Evolutionary conservation across 352 stramenopile genomes (phyloP), one percentile per base, ranked within the genome.

Genomic region (Globisporangium radiosum): DNA sequence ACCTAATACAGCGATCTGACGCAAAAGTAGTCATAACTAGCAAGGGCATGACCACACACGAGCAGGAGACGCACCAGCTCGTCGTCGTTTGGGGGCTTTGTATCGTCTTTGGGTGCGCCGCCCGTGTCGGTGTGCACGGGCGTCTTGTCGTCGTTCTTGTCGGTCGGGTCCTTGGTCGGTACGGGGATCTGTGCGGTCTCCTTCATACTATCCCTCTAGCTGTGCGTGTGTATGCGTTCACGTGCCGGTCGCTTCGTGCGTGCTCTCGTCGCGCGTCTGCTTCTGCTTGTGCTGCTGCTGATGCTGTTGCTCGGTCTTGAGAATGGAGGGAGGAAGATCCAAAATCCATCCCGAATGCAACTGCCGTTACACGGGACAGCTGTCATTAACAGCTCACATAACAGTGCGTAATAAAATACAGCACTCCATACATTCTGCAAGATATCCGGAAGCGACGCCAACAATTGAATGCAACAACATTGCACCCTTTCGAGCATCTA

Each of bases 141-240:
- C 56, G 52, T 67, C 38, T 33, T 43, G 47, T 65, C 63, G 66
- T 78, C 73, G 44, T 85, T 73, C 47, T 78, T 74, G 57, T 73
- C 70, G 62, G 70, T 64, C 50, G 77, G 69, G 71, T 90, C 81
- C 57, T 90, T 81, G 50, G 69, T 65, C 48, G 72, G 68, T 64
- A 90, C 81, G 48, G 54, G 54, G 37, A 89, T 79, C 64, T 73
- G 69, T 52, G 72, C 74, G 49, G 70, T 71, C 50, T 93, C 82
- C 73, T 90, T 91, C 79, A 90, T 90, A 47, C 60, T 48, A 37
- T 38, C 57, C 19, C 54, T 61, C 60, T 17, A 52, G 54, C 56
- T 64, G 44, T 52, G 7, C 11, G 40, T 13, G 40, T 6, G 40
- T 44, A 44, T 44, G 40, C 11, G 7, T 8, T 44, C 40, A 13